Evolutionary conservation across 2,329 filamentous ascomycete genomes (phyloP).

Genomic region (Colletotrichum australisinense): DNA sequence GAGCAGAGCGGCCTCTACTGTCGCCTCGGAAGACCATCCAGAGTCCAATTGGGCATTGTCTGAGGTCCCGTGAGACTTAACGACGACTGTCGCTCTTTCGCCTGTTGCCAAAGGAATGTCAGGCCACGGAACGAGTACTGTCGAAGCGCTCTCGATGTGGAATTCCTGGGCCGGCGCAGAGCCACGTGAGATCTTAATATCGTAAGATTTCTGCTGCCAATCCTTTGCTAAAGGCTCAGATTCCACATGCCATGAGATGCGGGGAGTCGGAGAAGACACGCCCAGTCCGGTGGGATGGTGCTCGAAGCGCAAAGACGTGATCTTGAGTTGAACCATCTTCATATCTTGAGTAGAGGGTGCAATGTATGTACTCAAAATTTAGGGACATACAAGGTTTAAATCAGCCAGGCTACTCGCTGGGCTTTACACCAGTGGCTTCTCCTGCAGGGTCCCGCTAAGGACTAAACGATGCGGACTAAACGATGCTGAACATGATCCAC

Average conservation of each 20-base stretch:
- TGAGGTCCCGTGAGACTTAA: constrained; percentile 40
- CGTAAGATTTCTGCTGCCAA: constrained; percentile 37
- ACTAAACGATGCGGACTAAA: not conserved
- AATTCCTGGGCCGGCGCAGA: not conserved
- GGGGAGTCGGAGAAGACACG: constrained; percentile 24
- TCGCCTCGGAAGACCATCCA: constrained; percentile 21
- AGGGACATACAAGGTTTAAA: not conserved
- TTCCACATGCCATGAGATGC: constrained; percentile 35
- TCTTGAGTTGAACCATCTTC: constrained; percentile 7
- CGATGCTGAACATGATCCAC: not conserved
- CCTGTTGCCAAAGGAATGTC: constrained; percentile 40
- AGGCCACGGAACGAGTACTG: constrained; percentile 35
- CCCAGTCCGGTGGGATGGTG: constrained; percentile 37
- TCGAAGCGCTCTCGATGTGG: constrained; percentile 6
- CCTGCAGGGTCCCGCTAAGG: not conserved
- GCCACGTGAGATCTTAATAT: constrained; percentile 33
- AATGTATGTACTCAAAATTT: not conserved
- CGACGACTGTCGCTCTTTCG: constrained; percentile 43
- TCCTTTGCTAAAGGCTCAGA: not conserved
- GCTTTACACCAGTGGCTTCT: not conserved
- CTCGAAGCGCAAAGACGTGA: constrained; percentile 33
- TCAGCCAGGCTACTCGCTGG: too few relatives aligned
- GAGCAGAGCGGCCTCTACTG: constrained; percentile 17
- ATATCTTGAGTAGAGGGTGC: not conserved
- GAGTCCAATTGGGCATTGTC: not conserved